Evolutionary conservation across 192 early-diverging fungal genomes (phyloP), one percentile per base, ranked within the genome.

Genomic region (Coemansia sp.): DNA sequence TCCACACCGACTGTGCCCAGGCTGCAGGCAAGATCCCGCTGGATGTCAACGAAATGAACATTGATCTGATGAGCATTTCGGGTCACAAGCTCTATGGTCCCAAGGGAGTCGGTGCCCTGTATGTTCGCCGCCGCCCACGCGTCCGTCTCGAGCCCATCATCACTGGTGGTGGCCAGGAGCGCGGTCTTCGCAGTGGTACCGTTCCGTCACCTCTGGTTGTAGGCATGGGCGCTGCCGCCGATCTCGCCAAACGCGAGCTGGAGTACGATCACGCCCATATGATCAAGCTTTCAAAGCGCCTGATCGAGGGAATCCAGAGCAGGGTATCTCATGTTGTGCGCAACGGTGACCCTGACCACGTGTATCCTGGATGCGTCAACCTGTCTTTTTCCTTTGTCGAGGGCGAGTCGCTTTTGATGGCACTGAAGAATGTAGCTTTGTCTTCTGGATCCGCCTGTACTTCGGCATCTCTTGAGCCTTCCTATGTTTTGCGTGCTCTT

Each of bases 71-170:
- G 89, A 94, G 92, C 67, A 94, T 98, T 50, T 93, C 92, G 31
- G 96, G 96, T 10, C 96, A 98, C 83, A 98, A 98, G 83, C 73
- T 98, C 45, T 98, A 98, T 66, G 96, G 95, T n/a, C 96, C 96
- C 57, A 96, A 96, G 75, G 96, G 96, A 18, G 87, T 98, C 48
- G 96, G 96, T 30, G 94, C 94, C 1, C 72, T 96, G 8, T 98
- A 95, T 66, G 94, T 96, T 30, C 90, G 96, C 48, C 86, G 96
- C 49, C 84, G 95, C 52, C 96, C 96, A 25, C 87, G 96, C 58
- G 96, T 98, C 30, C 87, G 96, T 58, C 76, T 98, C 32, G 93
- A 96, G 66, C 90, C 96, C 14, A 83, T 97, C 54, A 86, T 93
- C 67, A 90, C 88, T 25, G 96, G 96, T 42, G 96, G 96, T 71